Evolutionary conservation across 192 early-diverging fungal genomes (phyloP).

Genomic region (Backusella psychrophila): DNA sequence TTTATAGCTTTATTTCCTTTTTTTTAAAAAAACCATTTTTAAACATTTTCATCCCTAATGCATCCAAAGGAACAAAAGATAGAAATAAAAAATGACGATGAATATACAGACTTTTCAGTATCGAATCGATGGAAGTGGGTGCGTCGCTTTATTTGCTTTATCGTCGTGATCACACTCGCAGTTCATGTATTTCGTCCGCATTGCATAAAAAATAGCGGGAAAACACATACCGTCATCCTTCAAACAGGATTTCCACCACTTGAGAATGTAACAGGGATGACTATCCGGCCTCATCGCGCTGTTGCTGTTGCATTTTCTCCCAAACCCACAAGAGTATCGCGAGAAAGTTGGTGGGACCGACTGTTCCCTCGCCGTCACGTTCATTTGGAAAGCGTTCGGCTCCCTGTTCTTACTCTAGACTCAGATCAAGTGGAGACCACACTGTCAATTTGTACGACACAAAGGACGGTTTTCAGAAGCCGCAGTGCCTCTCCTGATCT

Average conservation of each 20-base stretch:
- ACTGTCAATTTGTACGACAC: slow-evolving; percentile 8
- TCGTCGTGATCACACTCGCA: background rate
- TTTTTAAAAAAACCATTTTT: background rate
- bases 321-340: background rate
- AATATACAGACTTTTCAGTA: background rate
- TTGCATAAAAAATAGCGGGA: background rate
- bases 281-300: background rate
- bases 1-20: background rate
- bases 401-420: slow-evolving; percentile 2
- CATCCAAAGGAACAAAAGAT: background rate
- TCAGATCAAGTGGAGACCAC: slow-evolving; percentile 4
- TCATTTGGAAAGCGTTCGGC: slow-evolving; percentile 5
- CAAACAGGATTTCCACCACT: slow-evolving; percentile 20
- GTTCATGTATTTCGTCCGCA: background rate
- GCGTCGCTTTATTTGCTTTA: slow-evolving; percentile 7
- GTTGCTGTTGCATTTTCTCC: slow-evolving; percentile 17
- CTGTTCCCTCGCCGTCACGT: slow-evolving; percentile 12
- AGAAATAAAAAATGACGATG: background rate
- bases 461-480: background rate
- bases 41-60: background rate
- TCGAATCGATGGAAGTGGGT: slow-evolving; percentile 10
- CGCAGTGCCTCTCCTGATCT: background rate
- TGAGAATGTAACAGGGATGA: slow-evolving; percentile 9
- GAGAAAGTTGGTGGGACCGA: slow-evolving; percentile 23
- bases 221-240: background rate